phyloP scores from a whole-genome alignment of 1,284 basidiomycete species.

The Ceratobasidium sp. region DNA sequence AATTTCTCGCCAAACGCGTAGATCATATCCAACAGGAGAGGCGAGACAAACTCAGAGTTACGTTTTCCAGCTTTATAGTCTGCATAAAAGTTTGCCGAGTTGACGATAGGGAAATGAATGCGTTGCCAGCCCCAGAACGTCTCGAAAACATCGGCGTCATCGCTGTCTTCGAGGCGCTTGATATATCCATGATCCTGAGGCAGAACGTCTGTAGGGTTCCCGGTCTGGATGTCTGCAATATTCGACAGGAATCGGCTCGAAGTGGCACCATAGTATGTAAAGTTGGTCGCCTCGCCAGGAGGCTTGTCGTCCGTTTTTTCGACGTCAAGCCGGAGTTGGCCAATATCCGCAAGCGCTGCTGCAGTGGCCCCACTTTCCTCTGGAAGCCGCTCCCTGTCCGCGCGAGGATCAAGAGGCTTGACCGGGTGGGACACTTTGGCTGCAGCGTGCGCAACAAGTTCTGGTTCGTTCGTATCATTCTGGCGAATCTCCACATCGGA shows the following conservation, averaged over 20 bases:
- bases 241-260: conserved; percentile 43
- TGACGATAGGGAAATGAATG: conserved; percentile 41
- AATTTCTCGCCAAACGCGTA: conserved; percentile 40
- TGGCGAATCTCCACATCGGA: conserved; percentile 35
- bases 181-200: conserved; percentile 23
- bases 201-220: conserved; percentile 28
- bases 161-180: conserved; percentile 25
- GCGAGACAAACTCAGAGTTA: conserved; percentile 42
- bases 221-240: conserved; percentile 35
- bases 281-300: conserved; percentile 21
- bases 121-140: conserved; percentile 37
- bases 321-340: conserved; percentile 28
- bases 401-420: conserved; percentile 29
- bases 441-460: conserved; percentile 6
- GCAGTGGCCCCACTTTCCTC: conserved; percentile 38
- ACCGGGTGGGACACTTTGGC: conserved; percentile 11
- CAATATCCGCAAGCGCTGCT: conserved; percentile 35
- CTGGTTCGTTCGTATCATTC: conserved; percentile 21
- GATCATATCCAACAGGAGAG: conserved; percentile 33
- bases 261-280: conserved; percentile 40
- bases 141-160: conserved; percentile 23
- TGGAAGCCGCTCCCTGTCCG: conserved; percentile 28
- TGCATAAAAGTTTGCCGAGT: conserved; percentile 1
- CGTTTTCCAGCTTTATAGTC: conserved; percentile 38
- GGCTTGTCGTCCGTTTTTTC: conserved; percentile 2